phyloP scores from a whole-genome alignment of 2,329 filamentous ascomycete species.

The Pestalotiopsis sp. region DNA sequence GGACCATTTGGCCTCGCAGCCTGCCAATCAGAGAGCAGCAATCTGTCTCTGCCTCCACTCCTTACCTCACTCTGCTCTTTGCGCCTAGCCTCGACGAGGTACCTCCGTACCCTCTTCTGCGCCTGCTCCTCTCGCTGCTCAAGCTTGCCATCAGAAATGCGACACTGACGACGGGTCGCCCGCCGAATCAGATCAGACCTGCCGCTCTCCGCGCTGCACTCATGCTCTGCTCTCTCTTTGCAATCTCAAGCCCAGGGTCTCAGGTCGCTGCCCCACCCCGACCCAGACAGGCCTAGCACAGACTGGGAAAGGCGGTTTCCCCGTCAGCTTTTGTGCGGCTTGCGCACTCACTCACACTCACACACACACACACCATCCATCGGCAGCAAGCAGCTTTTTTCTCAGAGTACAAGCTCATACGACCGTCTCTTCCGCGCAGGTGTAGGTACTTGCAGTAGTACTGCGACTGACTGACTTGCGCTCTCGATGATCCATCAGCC shows the following conservation, averaged over 20 bases:
- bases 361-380: background rate
- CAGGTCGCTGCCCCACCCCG: background rate
- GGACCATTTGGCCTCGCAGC: background rate
- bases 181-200: background rate
- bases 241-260: background rate
- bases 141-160: background rate
- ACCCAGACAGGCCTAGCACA: background rate
- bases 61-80: background rate
- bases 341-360: background rate
- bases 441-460: background rate
- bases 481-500: conserved; percentile 10
- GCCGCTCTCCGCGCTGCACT: background rate
- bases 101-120: background rate
- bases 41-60: background rate
- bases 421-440: background rate
- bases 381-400: background rate
- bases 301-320: background rate
- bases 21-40: background rate
- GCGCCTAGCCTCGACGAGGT: background rate
- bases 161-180: background rate
- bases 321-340: background rate
- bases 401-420: background rate
- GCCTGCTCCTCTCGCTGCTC: background rate
- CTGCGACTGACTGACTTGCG: conserved; percentile 7
- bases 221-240: background rate